A percentile compares a stretch with the other conserved stretches of the same genome.
Conservation (phyloP, 805 yeast species). For the Ogataea degrootiae region DNA sequence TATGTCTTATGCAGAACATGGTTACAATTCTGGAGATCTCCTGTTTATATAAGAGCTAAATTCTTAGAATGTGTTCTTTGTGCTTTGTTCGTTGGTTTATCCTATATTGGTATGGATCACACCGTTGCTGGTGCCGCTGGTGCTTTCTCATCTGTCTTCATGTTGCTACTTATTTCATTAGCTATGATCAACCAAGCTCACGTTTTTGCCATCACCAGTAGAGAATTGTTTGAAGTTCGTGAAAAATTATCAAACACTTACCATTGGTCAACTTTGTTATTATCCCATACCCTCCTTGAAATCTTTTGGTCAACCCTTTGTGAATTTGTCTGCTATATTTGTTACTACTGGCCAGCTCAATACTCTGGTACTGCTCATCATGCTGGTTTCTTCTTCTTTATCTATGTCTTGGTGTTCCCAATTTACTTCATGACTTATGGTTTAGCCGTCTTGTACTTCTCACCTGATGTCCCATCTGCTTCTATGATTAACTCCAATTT, state of each 20-base stretch:
- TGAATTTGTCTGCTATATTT: constrained; percentile 43
- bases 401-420: constrained; percentile 36
- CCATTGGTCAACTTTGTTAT: constrained; percentile 58
- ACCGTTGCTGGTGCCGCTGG: constrained; percentile 53
- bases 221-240: constrained; percentile 64
- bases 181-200: constrained; percentile 62
- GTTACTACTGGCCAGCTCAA: constrained; percentile 32
- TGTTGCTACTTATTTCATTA: constrained; percentile 56
- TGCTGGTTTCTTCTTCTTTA: constrained; percentile 44
- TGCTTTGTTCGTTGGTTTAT: constrained; percentile 47
- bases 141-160: constrained; percentile 46
- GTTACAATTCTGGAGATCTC: constrained; percentile 46
- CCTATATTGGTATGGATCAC: constrained; percentile 54
- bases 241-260: constrained; percentile 67
- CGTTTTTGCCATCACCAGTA: constrained; percentile 48
- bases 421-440: constrained; percentile 49
- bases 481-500: constrained; percentile 53
- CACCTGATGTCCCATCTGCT: constrained; percentile 67
- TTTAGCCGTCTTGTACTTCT: constrained; percentile 48
- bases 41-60: constrained; percentile 47
- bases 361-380: constrained; percentile 34
- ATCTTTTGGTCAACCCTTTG: constrained; percentile 52
- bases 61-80: constrained; percentile 38
- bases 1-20: constrained; percentile 36
- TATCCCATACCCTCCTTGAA: constrained; percentile 53